A percentile compares a stretch with the other conserved stretches of the same genome.
These are phyloP conservation scores for Kwoniella europaea DNA, from an alignment of 768 basidiomycete species.

Conservation along the genomic window DNA sequence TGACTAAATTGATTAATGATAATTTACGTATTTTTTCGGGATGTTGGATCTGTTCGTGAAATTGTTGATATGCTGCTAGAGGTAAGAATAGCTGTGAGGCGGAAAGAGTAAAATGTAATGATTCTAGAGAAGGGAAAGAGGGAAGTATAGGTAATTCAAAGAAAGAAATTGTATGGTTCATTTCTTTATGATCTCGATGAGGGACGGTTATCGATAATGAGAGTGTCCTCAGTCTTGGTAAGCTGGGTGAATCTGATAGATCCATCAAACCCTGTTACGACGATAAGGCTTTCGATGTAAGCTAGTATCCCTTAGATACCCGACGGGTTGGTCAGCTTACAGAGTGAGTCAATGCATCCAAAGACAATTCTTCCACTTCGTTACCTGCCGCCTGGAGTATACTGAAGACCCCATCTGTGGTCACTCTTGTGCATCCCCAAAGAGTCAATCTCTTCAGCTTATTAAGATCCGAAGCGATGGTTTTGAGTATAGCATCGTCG, in stretches of 20 bases:
- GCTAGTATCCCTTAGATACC: neutral
- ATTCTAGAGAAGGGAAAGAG: constrained; percentile 16
- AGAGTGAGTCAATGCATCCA: constrained; percentile 45
- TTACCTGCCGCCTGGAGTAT: constrained; percentile 33
- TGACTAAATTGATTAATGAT: constrained; percentile 42
- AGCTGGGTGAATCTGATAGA: constrained; percentile 25
- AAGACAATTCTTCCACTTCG: constrained; percentile 38
- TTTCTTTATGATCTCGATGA: constrained; percentile 17
- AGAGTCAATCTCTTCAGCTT: constrained; percentile 33
- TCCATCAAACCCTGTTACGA: constrained; percentile 34
- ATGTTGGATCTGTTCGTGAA: constrained; percentile 20
- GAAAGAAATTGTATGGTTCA: constrained; percentile 3
- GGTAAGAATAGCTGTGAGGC: constrained; percentile 20
- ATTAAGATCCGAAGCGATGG: constrained; percentile 26
- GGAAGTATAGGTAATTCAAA: constrained; percentile 38
- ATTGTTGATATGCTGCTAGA: constrained; percentile 1
- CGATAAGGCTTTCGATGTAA: neutral
- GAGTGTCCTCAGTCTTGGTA: constrained; percentile 34
- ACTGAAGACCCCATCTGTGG: constrained; percentile 32
- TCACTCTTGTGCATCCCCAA: constrained; percentile 49
- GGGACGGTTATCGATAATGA: constrained; percentile 42
- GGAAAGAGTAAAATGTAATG: constrained; percentile 44
- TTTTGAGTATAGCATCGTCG: constrained; percentile 42
- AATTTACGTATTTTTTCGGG: constrained; percentile 28
- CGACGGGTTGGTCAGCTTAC: constrained; percentile 13